Evolutionary conservation across 345 rosid genomes (phyloP), one percentile per base, ranked within the genome.

Genomic region (Chamaenerion angustifolium): DNA sequence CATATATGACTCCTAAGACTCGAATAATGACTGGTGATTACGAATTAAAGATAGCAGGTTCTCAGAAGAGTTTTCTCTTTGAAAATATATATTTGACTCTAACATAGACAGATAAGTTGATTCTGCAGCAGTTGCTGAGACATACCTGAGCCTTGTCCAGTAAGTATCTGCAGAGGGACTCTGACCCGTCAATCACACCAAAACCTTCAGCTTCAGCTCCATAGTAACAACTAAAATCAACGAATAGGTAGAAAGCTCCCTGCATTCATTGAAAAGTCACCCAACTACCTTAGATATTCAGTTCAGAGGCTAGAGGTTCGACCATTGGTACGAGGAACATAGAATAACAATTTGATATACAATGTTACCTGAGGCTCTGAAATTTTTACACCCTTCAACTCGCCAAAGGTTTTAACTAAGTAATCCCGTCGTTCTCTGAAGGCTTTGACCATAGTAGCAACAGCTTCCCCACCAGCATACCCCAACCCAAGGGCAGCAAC

Each of bases 201-300:
- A 84, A 92, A 12, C 86, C 94, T 69, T 87, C 82, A 44, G 48
- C 82, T 61, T 80, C 81, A 35, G 72, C 43, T 63, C 96, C 98
- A 19, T 80, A 92, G 74, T 78, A 88, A 47, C 77, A 66, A 64
- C 96, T 92, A 64, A 82, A 71, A 60, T 92, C 94, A 41, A 81
- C 62, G 58, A 92, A 88, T 56, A 84, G 90, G 68, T 92, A 84
- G 64, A 92, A 92, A 43, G 96, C 98, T 68, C 98, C 98, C 96
- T 87, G 78, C 73, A 74, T 18, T 50, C 47, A 55, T 55, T 56
- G 19, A 5, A 31, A 31, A 31, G 5, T 31, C 8, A 31, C 37
- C 7, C 6, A 3, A 3, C 8, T 3, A 6, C 37, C 37, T 31
- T 31, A 21, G 25, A 31, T 31, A 31, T 31, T 31, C 37, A 31